A percentile compares a stretch with the other conserved stretches of the same genome.
Conservation (phyloP, 192 early-diverging fungal genomes). For the Bifiguratus adelaidae region DNA sequence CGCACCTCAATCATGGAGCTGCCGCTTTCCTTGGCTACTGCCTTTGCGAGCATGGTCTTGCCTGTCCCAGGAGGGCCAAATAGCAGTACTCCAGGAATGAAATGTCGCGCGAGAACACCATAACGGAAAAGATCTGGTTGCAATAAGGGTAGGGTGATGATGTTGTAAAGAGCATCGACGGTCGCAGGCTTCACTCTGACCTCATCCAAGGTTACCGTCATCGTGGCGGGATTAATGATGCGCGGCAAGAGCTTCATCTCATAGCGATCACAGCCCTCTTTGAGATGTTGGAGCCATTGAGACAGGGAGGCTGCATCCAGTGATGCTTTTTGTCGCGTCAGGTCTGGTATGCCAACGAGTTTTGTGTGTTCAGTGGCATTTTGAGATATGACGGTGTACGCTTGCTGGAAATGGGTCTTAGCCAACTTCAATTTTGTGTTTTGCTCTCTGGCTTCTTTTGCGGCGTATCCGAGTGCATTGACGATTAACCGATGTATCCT, state of each 20-base stretch:
- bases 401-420: slow-evolving; percentile 11
- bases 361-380: slow-evolving; percentile 1
- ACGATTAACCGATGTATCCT: too few species aligned
- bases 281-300: background rate
- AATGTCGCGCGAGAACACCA: slow-evolving; percentile 55
- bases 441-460: too few species aligned
- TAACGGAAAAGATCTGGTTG: slow-evolving; percentile 69
- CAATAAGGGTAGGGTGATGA: slow-evolving; percentile 67
- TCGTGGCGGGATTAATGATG: slow-evolving; percentile 68
- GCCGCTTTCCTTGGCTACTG: slow-evolving; percentile 74
- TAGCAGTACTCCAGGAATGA: slow-evolving; percentile 66
- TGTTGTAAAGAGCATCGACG: slow-evolving; percentile 77
- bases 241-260: slow-evolving; percentile 69
- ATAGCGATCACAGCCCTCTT: slow-evolving; percentile 44
- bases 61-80: slow-evolving; percentile 85
- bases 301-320: background rate
- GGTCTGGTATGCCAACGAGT: background rate
- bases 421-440: too few species aligned
- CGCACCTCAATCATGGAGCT: slow-evolving; percentile 69
- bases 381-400: background rate
- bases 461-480: too few species aligned
- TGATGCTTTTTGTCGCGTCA: background rate
- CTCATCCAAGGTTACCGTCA: slow-evolving; percentile 53
- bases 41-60: slow-evolving; percentile 80
- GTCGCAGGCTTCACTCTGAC: slow-evolving; percentile 67